A percentile compares a stretch with the other conserved stretches of the same genome.
phyloP scores from a whole-genome alignment of 306 rosid species.

The Hylodesmum podocarpum region DNA sequence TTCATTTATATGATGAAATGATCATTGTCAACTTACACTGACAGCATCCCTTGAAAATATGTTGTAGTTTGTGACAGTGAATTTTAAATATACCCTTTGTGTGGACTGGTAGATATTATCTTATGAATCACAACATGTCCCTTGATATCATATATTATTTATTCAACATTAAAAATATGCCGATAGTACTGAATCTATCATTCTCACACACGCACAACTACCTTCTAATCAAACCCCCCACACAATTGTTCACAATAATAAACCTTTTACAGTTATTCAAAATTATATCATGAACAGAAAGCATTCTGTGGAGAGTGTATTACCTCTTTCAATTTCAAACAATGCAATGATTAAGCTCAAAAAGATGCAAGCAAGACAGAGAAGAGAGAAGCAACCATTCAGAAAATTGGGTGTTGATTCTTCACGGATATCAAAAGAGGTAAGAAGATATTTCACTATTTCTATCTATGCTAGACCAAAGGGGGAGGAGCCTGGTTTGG shows the following conservation, averaged over 20 bases:
- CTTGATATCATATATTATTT: not conserved
- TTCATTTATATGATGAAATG: constrained; percentile 60
- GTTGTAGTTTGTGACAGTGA: not conserved
- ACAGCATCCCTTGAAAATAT: not conserved
- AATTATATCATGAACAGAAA: not conserved
- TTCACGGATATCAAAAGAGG: not conserved
- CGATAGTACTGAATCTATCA: not conserved
- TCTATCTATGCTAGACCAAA: not conserved
- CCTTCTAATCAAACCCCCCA: not conserved
- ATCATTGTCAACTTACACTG: not conserved
- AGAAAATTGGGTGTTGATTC: not conserved
- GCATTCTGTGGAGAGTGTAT: not conserved
- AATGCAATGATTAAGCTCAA: not conserved
- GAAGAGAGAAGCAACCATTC: not conserved
- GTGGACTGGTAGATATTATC: not conserved
- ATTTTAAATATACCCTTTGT: not conserved
- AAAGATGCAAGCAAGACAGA: not conserved
- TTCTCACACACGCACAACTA: not conserved
- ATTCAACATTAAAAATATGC: not conserved
- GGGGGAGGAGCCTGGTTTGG: constrained; percentile 25
- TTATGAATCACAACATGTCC: not conserved
- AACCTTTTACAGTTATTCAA: not conserved
- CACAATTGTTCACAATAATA: not conserved
- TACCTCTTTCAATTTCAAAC: not conserved
- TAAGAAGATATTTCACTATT: constrained; percentile 38